phyloP scores from a whole-genome alignment of 1,139 yeast species.

The Arxiozyma heterogenica region DNA sequence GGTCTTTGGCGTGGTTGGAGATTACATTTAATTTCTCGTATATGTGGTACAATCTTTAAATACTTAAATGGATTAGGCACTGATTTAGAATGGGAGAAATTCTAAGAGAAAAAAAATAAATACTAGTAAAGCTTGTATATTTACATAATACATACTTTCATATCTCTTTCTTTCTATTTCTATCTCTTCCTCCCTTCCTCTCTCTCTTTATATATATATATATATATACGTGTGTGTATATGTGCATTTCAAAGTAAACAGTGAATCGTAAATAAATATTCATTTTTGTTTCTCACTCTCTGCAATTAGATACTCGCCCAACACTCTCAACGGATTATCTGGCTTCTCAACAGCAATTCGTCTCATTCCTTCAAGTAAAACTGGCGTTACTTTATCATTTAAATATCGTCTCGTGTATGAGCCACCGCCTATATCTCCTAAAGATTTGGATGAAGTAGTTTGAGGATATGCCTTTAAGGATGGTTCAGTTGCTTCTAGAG shows the following conservation, averaged over 20 bases:
- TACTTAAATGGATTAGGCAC: not conserved
- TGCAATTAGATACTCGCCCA: slow-evolving; percentile 63
- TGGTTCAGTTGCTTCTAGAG: too few species aligned
- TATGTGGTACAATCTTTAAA: slow-evolving; percentile 36
- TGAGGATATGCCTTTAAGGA: not conserved
- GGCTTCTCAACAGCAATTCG: slow-evolving; percentile 51
- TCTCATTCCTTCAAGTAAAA: slow-evolving; percentile 61
- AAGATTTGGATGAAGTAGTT: not conserved
- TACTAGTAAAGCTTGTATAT: not conserved
- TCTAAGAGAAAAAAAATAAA: not conserved
- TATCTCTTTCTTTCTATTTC: not conserved
- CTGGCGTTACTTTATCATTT: slow-evolving; percentile 60
- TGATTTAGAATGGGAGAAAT: slow-evolving; percentile 2
- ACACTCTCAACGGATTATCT: slow-evolving; percentile 54
- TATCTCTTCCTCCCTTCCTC: not conserved
- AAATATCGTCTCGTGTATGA: slow-evolving; percentile 73
- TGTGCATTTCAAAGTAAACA: too few species aligned
- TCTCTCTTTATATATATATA: not conserved
- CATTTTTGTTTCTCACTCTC: slow-evolving; percentile 31
- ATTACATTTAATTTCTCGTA: slow-evolving; percentile 65
- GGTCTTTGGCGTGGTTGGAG: slow-evolving; percentile 86
- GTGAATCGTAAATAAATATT: too few species aligned
- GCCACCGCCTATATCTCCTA: slow-evolving; percentile 59
- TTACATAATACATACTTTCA: not conserved
- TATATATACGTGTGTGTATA: too few species aligned